phyloP scores from a whole-genome alignment of 2,329 filamentous ascomycete species.

The Pseudogymnoascus sp. region DNA sequence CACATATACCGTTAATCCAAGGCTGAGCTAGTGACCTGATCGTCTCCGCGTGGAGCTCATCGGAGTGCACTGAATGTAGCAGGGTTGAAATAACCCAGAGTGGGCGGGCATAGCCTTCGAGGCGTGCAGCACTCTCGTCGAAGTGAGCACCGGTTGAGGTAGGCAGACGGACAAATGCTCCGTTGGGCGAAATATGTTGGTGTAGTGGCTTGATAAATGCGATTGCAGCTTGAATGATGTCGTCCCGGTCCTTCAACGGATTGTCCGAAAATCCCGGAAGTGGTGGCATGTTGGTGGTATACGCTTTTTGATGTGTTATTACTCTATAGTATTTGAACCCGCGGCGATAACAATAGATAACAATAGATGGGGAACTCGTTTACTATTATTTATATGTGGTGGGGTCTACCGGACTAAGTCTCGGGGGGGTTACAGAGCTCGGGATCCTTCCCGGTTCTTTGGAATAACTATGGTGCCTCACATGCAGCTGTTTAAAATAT shows the following conservation, averaged over 20 bases:
- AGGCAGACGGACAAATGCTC: constrained; percentile 9
- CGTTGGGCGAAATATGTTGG: constrained; percentile 8
- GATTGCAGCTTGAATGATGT: constrained; percentile 6
- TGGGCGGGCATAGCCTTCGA: constrained; percentile 14
- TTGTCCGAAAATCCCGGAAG: constrained; percentile 16
- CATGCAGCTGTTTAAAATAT: neutral
- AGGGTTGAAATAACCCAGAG: constrained; percentile 11
- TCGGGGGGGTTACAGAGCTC: neutral
- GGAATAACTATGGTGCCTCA: constrained; percentile 15
- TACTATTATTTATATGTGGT: constrained; percentile 7
- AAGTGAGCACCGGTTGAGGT: constrained; percentile 10
- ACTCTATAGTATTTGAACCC: neutral
- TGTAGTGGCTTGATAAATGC: constrained; percentile 9
- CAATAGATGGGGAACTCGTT: neutral
- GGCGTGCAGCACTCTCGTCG: constrained; percentile 12
- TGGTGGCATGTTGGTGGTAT: constrained; percentile 15
- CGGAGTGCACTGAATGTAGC: neutral
- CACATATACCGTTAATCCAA: constrained; percentile 8
- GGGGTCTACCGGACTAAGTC: neutral
- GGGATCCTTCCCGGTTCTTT: neutral
- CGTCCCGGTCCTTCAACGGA: constrained; percentile 8
- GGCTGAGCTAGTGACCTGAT: neutral
- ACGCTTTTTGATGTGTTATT: neutral
- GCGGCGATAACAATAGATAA: neutral
- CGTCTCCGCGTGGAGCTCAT: neutral